Evolutionary conservation across 805 yeast genomes (phyloP), one percentile per base, ranked within the genome.

Genomic region (Wickerhamomyces strasburgensis): DNA sequence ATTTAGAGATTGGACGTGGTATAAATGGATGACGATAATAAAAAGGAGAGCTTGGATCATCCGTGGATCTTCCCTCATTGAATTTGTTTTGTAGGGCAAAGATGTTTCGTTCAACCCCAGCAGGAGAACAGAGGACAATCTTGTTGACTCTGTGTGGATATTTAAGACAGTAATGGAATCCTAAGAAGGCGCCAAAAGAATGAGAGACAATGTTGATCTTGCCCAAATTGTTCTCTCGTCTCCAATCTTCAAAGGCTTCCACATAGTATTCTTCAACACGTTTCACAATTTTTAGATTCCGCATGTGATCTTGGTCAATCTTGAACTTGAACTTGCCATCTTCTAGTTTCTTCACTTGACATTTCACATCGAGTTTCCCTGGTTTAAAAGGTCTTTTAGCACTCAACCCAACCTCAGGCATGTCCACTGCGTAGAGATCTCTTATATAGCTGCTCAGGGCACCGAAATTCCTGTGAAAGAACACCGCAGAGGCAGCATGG

Each of bases 401-500:
- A 14, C 88, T 79, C 8, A 80, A 61, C 1, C 90, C 90, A 58
- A 78, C 79, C 4, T 88, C 88, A 0, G 80, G 73, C 48, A 81
- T 56, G 52, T 84, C 95, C 16, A 84, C 64, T 0, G 86, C 79
- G 55, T 80, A 87, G 24, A 84, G 51, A 29, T 72, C 80, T 2
- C 76, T 75, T 8, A 80, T 61, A 5, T 63, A 42, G 34, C 42
- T 52, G 4, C 73, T 55, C 33, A 82, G 57, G 0, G 59, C 66
- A 31, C 72, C 73, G 46, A 85, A 75, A 53, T 85, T 90, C 43
- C 81, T 75, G 51, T 80, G 73, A 49, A 78, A 90, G 37, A 87
- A 78, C 18, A 94, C 90, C 11, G 88, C 72, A 1, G 95, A 85
- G 0, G 98, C 95, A 2, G 95, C 96, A 54, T 87, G 88, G 0